Evolutionary conservation across 805 yeast species (phyloP), one percentile per base, ranked within the genome.

Genomic region (Sugiyamaella qingdaonensis): DNA sequence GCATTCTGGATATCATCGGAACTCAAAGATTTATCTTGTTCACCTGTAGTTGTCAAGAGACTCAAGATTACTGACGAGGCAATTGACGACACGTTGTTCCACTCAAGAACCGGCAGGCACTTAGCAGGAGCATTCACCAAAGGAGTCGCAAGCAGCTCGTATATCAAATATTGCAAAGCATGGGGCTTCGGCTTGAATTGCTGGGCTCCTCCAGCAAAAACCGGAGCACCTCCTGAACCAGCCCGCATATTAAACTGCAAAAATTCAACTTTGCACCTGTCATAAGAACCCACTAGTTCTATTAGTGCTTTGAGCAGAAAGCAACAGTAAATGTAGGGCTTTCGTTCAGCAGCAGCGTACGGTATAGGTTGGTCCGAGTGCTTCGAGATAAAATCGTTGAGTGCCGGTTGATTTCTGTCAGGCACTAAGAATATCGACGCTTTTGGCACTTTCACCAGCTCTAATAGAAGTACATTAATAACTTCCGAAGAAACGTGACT

Each of bases 231-330:
- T 11, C 76, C 70, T 34, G 51, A 64, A 62, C 51, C 55, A 54
- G 65, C 49, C 64, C 83, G 82, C 73, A 83, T 85, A 1, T 92
- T 82, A 60, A 80, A 91, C 0, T 92, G 83, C 53, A 90, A 70
- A 61, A 91, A 86, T 61, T 90, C 96, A 48, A 86, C 76, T 65
- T 91, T 91, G 48, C 90, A 80, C 56, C 83, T 84, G 56, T 84
- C 85, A 65, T 90, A 91, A 1, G 96, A 86, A 1, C 84, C 79
- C 7, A 91, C 67, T 7, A 89, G 69, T 59, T 91, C 97, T 0
- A 83, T 77, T 37, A 90, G 67, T 0, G 81, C 69, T 58, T 83
- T 87, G 37, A 91, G 69, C 46, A 91, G 68, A 65, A 84, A 90
- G 43, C 84, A 77, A 54, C 82, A 80, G 61, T 86, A 84, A 0